Conservation (phyloP, 2,329 filamentous ascomycete genomes). For the Colletotrichum endophyticum region DNA sequence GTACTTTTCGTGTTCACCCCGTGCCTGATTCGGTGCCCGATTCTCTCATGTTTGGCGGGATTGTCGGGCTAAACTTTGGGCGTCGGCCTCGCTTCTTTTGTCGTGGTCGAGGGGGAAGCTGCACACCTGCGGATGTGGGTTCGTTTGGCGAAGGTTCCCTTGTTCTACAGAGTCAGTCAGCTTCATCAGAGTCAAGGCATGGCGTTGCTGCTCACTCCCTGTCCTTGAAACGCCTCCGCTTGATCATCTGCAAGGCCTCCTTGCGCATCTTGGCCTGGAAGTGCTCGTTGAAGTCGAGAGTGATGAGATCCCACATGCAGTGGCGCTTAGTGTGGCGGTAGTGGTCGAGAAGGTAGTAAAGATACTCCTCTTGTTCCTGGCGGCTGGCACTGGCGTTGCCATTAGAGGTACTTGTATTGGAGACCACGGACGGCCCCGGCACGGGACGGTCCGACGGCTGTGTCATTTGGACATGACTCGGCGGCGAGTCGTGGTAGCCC, state of each 20-base stretch:
- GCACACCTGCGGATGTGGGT: neutral
- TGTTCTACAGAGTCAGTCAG: neutral
- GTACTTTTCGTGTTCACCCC: neutral
- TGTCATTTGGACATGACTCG: slow-evolving; percentile 15
- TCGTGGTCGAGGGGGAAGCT: neutral
- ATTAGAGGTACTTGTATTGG: neutral
- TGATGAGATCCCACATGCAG: slow-evolving; percentile 20
- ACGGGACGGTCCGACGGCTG: slow-evolving; percentile 14
- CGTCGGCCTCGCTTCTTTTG: slow-evolving; percentile 4
- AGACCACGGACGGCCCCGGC: neutral
- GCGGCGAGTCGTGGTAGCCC: slow-evolving; percentile 7
- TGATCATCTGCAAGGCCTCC: slow-evolving; percentile 19
- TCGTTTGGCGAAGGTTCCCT: slow-evolving; percentile 10
- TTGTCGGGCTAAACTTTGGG: neutral
- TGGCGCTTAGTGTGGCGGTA: slow-evolving; percentile 19
- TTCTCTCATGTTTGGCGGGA: neutral
- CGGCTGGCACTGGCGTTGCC: slow-evolving; percentile 13
- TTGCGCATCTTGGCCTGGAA: slow-evolving; percentile 19
- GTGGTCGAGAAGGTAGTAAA: slow-evolving; percentile 17
- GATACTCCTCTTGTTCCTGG: slow-evolving; percentile 18
- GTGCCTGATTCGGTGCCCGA: neutral
- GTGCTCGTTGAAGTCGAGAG: slow-evolving; percentile 18
- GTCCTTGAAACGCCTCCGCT: slow-evolving; percentile 16
- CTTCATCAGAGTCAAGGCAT: too few species aligned
- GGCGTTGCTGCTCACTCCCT: neutral